Percentiles rank a stretch among this genome's conserved stretches.
phyloP scores from a whole-genome alignment of 2,329 filamentous ascomycete species.

The Sordariomycetes sp. region DNA sequence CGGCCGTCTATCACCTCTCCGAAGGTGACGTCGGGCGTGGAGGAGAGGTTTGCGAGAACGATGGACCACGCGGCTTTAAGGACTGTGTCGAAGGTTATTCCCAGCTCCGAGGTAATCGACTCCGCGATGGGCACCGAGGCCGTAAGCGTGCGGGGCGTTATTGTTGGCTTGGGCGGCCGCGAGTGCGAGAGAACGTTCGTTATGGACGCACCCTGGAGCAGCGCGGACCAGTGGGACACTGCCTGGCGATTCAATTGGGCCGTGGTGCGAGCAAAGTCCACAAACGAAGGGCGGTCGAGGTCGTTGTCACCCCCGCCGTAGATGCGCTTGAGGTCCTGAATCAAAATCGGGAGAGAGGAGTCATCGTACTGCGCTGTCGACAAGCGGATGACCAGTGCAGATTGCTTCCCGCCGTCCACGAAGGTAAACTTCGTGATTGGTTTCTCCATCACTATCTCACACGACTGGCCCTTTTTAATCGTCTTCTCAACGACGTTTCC shows the following conservation, averaged over 20 bases:
- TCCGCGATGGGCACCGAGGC: constrained; percentile 28
- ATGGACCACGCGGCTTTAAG: constrained; percentile 49
- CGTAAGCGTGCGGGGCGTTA: constrained; percentile 25
- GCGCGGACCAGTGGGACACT: constrained; percentile 31
- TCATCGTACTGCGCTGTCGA: constrained; percentile 39
- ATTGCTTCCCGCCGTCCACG: constrained; percentile 34
- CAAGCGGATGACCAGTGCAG: constrained; percentile 34
- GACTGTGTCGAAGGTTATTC: constrained; percentile 38
- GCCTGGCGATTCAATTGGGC: constrained; percentile 18
- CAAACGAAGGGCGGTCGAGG: constrained; percentile 29
- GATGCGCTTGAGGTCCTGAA: constrained; percentile 36
- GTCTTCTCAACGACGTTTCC: constrained; percentile 25
- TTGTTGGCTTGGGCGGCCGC: constrained; percentile 26
- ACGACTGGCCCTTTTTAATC: constrained; percentile 30
- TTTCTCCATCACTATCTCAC: constrained; percentile 23
- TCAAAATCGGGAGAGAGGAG: constrained; percentile 29
- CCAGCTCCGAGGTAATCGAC: constrained; percentile 23
- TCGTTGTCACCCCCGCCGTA: constrained; percentile 25
- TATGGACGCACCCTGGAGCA: constrained; percentile 33
- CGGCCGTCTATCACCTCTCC: constrained; percentile 41
- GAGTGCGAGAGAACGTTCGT: constrained; percentile 32
- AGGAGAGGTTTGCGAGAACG: constrained; percentile 38
- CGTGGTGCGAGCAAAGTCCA: constrained; percentile 33
- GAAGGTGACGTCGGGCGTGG: constrained; percentile 41
- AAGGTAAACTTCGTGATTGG: constrained; percentile 40